phyloP scores from a whole-genome alignment of 257 asterid species.

The Thymus quinquecostatus region DNA sequence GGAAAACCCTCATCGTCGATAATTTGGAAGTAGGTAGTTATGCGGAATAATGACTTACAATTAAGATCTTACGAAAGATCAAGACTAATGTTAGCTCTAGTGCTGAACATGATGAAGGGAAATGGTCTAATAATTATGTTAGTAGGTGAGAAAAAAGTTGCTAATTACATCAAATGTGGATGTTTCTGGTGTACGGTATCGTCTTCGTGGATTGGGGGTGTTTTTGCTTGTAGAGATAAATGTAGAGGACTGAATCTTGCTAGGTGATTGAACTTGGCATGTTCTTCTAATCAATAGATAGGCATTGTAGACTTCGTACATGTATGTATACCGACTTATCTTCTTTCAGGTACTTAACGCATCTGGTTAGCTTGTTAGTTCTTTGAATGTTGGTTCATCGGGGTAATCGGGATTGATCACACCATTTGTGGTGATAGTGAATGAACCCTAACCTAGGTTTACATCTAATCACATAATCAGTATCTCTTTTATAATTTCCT shows the following conservation, averaged over 20 bases:
- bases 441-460: slow-evolving; percentile 10
- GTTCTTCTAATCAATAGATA: neutral
- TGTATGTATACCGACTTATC: neutral
- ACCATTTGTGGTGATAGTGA: neutral
- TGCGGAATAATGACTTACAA: neutral
- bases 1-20: neutral
- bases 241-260: neutral
- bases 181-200: too few species aligned
- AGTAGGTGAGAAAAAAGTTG: too few species aligned
- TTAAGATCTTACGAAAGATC: too few species aligned
- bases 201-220: too few species aligned
- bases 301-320: too few species aligned
- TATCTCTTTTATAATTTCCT: neutral
- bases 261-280: neutral
- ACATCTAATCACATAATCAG: neutral
- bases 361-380: neutral
- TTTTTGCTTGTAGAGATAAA: neutral
- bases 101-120: too few species aligned
- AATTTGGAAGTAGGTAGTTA: neutral
- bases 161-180: too few species aligned
- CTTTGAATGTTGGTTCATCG: neutral
- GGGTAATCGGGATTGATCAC: too few species aligned
- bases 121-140: too few species aligned
- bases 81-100: too few species aligned
- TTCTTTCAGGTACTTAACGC: neutral